Evolutionary conservation across 2,329 filamentous ascomycete species (phyloP).

Genomic region (Tolypocladium capitatum): DNA sequence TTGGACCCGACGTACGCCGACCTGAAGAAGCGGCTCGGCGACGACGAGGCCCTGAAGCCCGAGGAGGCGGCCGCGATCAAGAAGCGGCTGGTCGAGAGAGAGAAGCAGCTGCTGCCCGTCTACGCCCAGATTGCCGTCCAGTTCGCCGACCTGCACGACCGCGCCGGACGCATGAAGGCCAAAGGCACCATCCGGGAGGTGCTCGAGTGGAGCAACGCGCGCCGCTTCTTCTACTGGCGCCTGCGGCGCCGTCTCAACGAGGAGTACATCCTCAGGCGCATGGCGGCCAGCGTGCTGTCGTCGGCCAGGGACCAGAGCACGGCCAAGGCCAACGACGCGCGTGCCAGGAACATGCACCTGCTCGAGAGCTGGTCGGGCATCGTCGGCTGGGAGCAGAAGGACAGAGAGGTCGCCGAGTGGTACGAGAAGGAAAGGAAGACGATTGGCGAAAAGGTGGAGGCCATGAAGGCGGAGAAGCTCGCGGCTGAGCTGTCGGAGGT

Average conservation of each 20-base stretch:
- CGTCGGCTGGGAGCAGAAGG: conserved; percentile 61
- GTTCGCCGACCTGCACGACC: conserved; percentile 94
- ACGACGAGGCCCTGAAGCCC: conserved; percentile 47
- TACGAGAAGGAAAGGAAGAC: conserved; percentile 88
- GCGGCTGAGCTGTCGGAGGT: conserved; percentile 32
- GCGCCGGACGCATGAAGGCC: conserved; percentile 93
- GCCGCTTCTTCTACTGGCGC: conserved; percentile 99
- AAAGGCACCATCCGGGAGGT: conserved; percentile 83
- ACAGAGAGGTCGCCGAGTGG: conserved; percentile 80
- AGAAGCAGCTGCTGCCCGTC: conserved; percentile 80
- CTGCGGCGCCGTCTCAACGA: conserved; percentile 92
- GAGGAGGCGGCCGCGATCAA: conserved; percentile 72
- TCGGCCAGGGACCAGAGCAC: conserved; percentile 16
- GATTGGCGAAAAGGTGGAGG: conserved; percentile 73
- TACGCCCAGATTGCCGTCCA: conserved; percentile 94
- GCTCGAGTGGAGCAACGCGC: conserved; percentile 75
- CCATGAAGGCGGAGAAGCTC: conserved; percentile 61
- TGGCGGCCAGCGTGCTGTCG: conserved; percentile 37
- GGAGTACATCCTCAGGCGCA: conserved; percentile 90
- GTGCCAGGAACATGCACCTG: conserved; percentile 56
- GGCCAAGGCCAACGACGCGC: conserved; percentile 36
- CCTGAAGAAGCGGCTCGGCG: conserved; percentile 65
- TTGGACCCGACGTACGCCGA: conserved; percentile 72
- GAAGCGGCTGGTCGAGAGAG: conserved; percentile 68
- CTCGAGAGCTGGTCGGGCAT: conserved; percentile 76